Conservation (phyloP, 345 rosid species). For the Cardiospermum halicacabum region DNA sequence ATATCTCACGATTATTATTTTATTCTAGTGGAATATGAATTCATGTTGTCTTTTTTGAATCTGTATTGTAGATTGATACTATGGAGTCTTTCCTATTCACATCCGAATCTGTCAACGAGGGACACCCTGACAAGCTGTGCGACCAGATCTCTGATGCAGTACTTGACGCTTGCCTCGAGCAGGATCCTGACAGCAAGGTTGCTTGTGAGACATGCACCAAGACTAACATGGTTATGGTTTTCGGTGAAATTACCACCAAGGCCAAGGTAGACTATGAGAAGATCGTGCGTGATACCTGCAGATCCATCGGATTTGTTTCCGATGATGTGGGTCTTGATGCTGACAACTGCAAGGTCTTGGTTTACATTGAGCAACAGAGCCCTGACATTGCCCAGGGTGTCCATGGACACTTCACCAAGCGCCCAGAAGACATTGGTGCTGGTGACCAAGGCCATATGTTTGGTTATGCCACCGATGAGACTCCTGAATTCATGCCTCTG, state of each 20-base stretch:
- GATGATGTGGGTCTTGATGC: slow-evolving; percentile 73
- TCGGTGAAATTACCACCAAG: slow-evolving; percentile 74
- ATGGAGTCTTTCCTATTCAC: slow-evolving; percentile 76
- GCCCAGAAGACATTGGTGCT: slow-evolving; percentile 74
- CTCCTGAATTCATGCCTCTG: slow-evolving; percentile 68
- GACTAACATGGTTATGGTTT: slow-evolving; percentile 87
- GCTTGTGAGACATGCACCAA: slow-evolving; percentile 80
- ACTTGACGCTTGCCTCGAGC: slow-evolving; percentile 72
- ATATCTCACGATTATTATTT: neutral
- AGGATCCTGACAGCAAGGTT: slow-evolving; percentile 82
- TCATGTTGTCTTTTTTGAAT: neutral
- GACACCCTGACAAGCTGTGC: slow-evolving; percentile 81
- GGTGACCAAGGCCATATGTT: slow-evolving; percentile 86
- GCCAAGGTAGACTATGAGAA: slow-evolving; percentile 72
- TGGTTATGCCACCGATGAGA: slow-evolving; percentile 74
- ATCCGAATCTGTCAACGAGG: slow-evolving; percentile 80
- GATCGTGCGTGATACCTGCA: slow-evolving; percentile 73
- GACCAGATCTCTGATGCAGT: slow-evolving; percentile 81
- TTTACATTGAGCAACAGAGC: slow-evolving; percentile 79
- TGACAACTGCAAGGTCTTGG: slow-evolving; percentile 68
- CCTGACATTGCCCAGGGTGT: slow-evolving; percentile 82
- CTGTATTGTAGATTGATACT: slow-evolving; percentile 26
- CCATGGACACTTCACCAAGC: slow-evolving; percentile 70
- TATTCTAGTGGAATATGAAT: neutral
- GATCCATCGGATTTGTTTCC: slow-evolving; percentile 57